Base-by-base conservation (phyloP, 441 rosid species). In the Cnidoscolus chayamansa region DNA sequence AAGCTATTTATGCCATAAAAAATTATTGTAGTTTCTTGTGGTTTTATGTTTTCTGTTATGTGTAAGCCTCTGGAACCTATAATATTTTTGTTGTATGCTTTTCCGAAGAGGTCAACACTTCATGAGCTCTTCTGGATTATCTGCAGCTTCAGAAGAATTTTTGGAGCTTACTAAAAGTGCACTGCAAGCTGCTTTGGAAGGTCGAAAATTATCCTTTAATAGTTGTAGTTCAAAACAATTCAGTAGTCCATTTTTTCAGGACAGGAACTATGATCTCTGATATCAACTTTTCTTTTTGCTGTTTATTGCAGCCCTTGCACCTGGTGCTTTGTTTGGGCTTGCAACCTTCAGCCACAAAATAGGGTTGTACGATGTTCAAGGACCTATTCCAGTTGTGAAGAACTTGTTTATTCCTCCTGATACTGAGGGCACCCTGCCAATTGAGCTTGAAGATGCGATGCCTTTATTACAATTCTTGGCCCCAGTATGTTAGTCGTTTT, bases 151-250 rank as follows among this genome's bases (percentile, higher is more conserved):
- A 31, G 97, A 93, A 77, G 98, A 95, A 55, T 93, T 95, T 85
- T 82, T 95, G 89, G 98, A 93, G 83, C 98, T 93, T 48, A 88
- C 94, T 5, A 93, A 92, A 81, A 93, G 97, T 79, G 92, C 98
- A 16, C 81, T 93, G 76, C 86, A 87, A 81, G 99, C 98, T 1
- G 92, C 97, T 65, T 80, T 93, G 74, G 97, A 93, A 95, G 98
- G 97, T 95, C 70, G 65, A 35, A 13, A 45, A 50, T 59, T 40
- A 25, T 63, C 9, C 56, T 40, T 62, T 43, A 16, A 67, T 65
- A 59, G 65, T 73, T 60, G 17, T 65, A 25, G 30, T 37, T 63
- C 72, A 50, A 25, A 60, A 47, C 74, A 63, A 43, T 47, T 11
- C 48, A 20, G 70, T 50, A 61, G 66, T 45, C 30, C 40, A 40